These are phyloP conservation scores for Ogataea nonfermentans DNA, from an alignment of 805 yeast species.

Conservation along the genomic window DNA sequence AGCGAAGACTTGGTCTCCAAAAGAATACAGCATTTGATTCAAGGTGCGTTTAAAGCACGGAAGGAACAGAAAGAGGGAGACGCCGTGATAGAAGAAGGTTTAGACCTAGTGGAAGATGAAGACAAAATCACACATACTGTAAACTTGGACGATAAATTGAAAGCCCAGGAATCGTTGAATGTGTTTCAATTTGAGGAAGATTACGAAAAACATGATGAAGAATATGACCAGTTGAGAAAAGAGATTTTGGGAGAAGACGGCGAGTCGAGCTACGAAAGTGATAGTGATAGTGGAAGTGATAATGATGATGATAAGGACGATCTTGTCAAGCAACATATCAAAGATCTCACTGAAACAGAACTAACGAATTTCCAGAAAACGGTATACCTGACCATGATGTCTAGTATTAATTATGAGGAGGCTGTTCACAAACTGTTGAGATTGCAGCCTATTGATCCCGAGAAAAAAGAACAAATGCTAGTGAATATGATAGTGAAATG, in stretches of 20 bases:
- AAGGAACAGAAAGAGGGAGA: constrained; percentile 40
- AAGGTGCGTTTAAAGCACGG: constrained; percentile 50
- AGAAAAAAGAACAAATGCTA: constrained; percentile 48
- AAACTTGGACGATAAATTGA: constrained; percentile 50
- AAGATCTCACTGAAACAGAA: constrained; percentile 69
- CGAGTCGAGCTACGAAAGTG: constrained; percentile 19
- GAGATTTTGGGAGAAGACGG: constrained; percentile 46
- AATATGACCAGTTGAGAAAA: constrained; percentile 41
- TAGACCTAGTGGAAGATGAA: constrained; percentile 64
- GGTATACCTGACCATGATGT: constrained; percentile 80
- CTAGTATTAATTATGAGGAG: constrained; percentile 89
- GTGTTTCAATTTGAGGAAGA: constrained; percentile 48
- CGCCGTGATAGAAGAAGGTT: constrained; percentile 41
- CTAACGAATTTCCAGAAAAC: constrained; percentile 66
- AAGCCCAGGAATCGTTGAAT: constrained; percentile 47
- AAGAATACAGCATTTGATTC: constrained; percentile 46
- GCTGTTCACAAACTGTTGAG: constrained; percentile 81
- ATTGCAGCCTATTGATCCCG: constrained; percentile 40
- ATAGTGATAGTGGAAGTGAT: constrained; percentile 25
- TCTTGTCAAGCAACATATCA: constrained; percentile 35
- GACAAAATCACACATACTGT: constrained; percentile 58
- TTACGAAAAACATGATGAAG: constrained; percentile 48
- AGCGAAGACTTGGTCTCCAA: constrained; percentile 50
- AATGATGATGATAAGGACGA: constrained; percentile 19
- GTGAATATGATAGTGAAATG: constrained; percentile 75